Conservation (phyloP, 139 green algal species). For the Monoraphidium neglectum region DNA sequence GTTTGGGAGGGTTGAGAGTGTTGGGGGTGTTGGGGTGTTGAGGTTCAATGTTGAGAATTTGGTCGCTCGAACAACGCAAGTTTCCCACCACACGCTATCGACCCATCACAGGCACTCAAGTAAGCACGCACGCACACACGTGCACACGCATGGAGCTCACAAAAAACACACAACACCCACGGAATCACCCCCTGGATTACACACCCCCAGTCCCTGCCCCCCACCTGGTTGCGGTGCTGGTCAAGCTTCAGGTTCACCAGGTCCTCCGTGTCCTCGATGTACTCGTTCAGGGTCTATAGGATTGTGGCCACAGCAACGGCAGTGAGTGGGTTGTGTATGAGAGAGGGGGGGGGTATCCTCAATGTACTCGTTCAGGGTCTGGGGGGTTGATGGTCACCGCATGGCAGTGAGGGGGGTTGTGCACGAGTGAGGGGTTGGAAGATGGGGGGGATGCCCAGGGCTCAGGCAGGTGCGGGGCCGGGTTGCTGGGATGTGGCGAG, state of each 20-base stretch:
- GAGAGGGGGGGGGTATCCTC: not conserved
- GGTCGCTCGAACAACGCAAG: too few species aligned
- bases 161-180: too few species aligned
- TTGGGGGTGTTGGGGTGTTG: too few species aligned
- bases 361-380: conserved; percentile 58
- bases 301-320: not conserved
- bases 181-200: too few species aligned
- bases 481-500: too few species aligned
- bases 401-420: not conserved
- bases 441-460: not conserved
- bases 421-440: not conserved
- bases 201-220: too few species aligned
- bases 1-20: conserved; percentile 39
- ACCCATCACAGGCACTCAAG: too few species aligned
- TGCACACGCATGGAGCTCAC: too few species aligned
- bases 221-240: conserved; percentile 73
- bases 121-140: too few species aligned
- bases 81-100: too few species aligned
- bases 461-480: too few species aligned
- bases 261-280: conserved; percentile 62
- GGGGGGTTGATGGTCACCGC: not conserved
- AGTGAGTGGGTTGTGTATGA: not conserved
- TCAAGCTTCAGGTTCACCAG: conserved; percentile 92
- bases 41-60: too few species aligned
- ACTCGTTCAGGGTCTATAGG: conserved; percentile 50